phyloP scores from a whole-genome alignment of 2,329 filamentous ascomycete species.

The Metarhizium sp. region DNA sequence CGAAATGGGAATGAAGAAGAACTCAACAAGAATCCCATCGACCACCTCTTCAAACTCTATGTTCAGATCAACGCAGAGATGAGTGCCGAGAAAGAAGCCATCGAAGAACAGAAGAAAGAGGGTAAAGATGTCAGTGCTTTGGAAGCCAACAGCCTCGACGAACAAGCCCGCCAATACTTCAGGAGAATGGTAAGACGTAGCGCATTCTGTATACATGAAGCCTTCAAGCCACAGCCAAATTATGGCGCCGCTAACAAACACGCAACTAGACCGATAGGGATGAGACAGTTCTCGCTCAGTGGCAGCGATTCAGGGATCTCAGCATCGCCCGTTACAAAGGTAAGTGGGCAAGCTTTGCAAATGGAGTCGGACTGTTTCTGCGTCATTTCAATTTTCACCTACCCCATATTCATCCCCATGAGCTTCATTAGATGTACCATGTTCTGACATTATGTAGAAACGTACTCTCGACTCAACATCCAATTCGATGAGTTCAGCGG shows the following conservation, averaged over 20 bases:
- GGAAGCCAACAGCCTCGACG: constrained; percentile 53
- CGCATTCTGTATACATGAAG: background rate
- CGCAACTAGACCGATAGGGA: constrained; percentile 49
- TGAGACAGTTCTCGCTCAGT: constrained; percentile 47
- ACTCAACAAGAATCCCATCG: constrained; percentile 64
- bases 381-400: background rate
- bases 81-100: constrained; percentile 55
- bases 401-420: background rate
- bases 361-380: background rate
- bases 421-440: background rate
- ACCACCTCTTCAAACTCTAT: constrained; percentile 75
- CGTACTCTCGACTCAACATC: constrained; percentile 63
- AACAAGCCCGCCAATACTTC: constrained; percentile 66
- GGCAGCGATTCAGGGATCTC: constrained; percentile 57
- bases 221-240: too few species aligned
- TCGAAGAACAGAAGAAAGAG: constrained; percentile 45
- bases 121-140: constrained; percentile 39
- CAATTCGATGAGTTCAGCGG: constrained; percentile 55
- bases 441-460: constrained; percentile 25
- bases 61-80: constrained; percentile 66
- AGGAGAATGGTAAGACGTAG: constrained; percentile 43
- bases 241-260: background rate
- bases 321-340: constrained; percentile 56
- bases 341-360: constrained; percentile 1
- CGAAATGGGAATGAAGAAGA: constrained; percentile 66